phyloP scores from a whole-genome alignment of 176 grass and related monocot species.

The Chrysopogon serrulatus region DNA sequence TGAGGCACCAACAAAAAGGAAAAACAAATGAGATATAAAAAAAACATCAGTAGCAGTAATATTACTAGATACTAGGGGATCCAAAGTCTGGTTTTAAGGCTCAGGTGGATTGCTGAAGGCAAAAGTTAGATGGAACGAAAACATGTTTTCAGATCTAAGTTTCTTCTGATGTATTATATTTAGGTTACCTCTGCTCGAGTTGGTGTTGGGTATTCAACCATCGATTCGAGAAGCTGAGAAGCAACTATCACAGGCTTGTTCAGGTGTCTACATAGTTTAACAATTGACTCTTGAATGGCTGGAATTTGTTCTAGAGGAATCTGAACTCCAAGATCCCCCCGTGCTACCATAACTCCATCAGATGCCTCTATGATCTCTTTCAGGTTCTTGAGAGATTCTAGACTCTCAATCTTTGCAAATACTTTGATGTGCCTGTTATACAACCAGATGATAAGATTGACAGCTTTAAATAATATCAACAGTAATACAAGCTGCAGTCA shows the following conservation, averaged over 20 bases:
- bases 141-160: neutral
- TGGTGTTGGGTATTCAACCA: conserved; percentile 72
- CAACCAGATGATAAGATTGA: neutral
- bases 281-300: conserved; percentile 59
- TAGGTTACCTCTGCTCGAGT: conserved; percentile 67
- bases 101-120: neutral
- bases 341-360: conserved; percentile 74
- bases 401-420: conserved; percentile 67
- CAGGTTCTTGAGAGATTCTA: conserved; percentile 61
- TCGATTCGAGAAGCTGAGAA: conserved; percentile 79
- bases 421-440: conserved; percentile 42
- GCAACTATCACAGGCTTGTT: conserved; percentile 77
- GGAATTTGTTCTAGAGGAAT: conserved; percentile 69
- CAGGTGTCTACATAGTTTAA: conserved; percentile 48
- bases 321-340: conserved; percentile 81
- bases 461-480: neutral
- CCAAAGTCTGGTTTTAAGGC: neutral
- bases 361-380: conserved; percentile 59
- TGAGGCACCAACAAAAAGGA: neutral
- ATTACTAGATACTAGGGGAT: neutral
- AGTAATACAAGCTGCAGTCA: neutral
- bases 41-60: neutral
- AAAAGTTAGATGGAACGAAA: neutral
- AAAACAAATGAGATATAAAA: neutral
- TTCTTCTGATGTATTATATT: neutral